Conservation (phyloP, 2,329 filamentous ascomycete genomes). For the Shiraia bambusicola region DNA sequence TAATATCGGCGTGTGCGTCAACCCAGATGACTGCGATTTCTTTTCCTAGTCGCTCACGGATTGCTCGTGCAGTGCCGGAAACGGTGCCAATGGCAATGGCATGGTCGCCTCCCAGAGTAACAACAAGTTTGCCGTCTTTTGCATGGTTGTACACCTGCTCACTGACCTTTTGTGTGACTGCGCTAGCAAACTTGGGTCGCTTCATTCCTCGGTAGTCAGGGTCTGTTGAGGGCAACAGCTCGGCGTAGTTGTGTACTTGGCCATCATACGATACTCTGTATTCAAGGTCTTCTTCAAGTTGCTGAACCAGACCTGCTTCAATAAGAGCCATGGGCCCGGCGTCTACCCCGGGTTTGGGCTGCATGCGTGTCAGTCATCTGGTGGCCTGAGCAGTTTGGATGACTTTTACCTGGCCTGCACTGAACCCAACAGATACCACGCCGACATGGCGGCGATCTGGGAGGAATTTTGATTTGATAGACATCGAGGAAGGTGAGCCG, state of each 20-base stretch:
- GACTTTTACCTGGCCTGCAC: constrained; percentile 79
- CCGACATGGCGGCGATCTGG: constrained; percentile 77
- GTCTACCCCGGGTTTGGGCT: constrained; percentile 92
- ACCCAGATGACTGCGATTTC: constrained; percentile 98
- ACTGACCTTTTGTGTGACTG: constrained; percentile 77
- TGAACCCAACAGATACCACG: constrained; percentile 93
- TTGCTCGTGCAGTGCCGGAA: constrained; percentile 81
- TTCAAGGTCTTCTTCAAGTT: constrained; percentile 80
- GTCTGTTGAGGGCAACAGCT: constrained; percentile 70
- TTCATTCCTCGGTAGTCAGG: constrained; percentile 90
- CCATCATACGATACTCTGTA: constrained; percentile 86
- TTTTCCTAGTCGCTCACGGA: constrained; percentile 74
- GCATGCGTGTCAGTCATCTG: constrained; percentile 5
- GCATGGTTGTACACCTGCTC: constrained; percentile 88
- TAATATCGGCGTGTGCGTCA: constrained; percentile 97
- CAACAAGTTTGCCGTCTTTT: constrained; percentile 76
- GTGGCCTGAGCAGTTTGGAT: constrained; percentile 3
- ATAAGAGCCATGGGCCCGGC: constrained; percentile 87
- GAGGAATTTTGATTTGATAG: constrained; percentile 73
- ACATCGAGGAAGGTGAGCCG: constrained; percentile 58
- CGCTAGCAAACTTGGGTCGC: constrained; percentile 81
- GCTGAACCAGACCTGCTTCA: constrained; percentile 78
- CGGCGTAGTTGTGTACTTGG: constrained; percentile 76
- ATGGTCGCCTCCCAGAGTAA: constrained; percentile 95
- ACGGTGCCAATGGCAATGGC: constrained; percentile 94